These are phyloP conservation scores for Carex parvula DNA, from an alignment of 176 grass and related monocot species.

Conservation along the genomic window DNA sequence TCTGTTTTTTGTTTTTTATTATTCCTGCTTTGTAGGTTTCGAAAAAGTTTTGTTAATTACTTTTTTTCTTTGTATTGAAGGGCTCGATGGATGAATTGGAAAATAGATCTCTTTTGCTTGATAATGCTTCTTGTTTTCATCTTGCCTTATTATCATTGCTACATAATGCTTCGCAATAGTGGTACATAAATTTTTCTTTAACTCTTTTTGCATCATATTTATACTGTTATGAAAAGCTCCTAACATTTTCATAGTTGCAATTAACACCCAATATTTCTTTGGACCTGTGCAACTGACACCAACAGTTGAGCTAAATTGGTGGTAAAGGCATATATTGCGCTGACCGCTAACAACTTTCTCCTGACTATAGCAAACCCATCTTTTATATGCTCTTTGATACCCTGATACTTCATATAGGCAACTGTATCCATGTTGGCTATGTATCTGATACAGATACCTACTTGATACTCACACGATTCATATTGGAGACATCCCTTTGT, in stretches of 20 bases:
- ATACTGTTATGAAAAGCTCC: not conserved
- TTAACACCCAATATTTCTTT: not conserved
- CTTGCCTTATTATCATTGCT: conserved; percentile 96
- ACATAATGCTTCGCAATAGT: conserved; percentile 80
- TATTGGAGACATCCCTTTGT: not conserved
- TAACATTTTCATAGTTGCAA: not conserved
- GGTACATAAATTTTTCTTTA: conserved; percentile 25
- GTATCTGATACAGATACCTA: not conserved
- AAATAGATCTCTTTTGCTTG: conserved; percentile 95
- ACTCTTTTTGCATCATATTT: not conserved
- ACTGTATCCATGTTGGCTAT: not conserved
- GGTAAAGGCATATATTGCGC: not conserved
- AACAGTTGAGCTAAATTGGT: not conserved
- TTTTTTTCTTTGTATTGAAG: conserved; percentile 27
- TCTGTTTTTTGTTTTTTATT: not conserved
- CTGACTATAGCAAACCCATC: not conserved
- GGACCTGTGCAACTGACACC: not conserved
- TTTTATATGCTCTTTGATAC: not conserved
- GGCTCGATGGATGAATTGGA: conserved; percentile 95
- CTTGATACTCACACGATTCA: not conserved
- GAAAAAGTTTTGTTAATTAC: not conserved
- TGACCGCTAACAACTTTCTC: not conserved
- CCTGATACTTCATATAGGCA: not conserved
- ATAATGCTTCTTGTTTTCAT: conserved; percentile 91
- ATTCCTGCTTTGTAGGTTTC: not conserved